Percentiles rank a stretch among this genome's conserved stretches.
These are phyloP conservation scores for Apiospora koreana DNA, from an alignment of 2,329 filamentous ascomycete genomes.

Conservation along the genomic window DNA sequence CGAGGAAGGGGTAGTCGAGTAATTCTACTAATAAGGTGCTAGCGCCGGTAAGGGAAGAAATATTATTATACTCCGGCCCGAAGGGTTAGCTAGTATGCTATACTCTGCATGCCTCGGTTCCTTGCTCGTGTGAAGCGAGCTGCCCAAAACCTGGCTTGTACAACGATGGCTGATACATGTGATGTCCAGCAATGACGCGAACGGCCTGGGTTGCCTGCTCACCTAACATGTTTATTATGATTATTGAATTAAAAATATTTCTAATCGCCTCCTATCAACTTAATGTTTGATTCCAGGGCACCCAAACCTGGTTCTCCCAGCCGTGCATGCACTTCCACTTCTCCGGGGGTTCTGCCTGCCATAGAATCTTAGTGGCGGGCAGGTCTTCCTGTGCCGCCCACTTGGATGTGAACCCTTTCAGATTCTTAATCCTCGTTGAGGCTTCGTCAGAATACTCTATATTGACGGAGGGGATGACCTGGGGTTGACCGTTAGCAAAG, in stretches of 20 bases:
- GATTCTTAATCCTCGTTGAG: conserved; percentile 45
- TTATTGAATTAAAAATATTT: too few relatives aligned
- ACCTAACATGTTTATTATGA: background rate
- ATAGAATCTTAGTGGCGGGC: conserved; percentile 39
- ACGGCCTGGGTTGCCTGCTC: background rate
- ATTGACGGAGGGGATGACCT: conserved; percentile 51
- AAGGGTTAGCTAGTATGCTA: too few relatives aligned
- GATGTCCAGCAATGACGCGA: background rate
- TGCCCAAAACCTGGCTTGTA: too few relatives aligned
- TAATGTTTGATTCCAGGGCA: conserved; percentile 40
- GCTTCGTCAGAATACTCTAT: conserved; percentile 53
- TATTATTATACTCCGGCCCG: too few relatives aligned
- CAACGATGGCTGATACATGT: too few relatives aligned
- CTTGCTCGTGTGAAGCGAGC: too few relatives aligned
- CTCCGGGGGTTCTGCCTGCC: conserved; percentile 44
- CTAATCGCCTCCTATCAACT: background rate
- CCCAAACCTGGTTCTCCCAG: conserved; percentile 43
- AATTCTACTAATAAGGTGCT: too few relatives aligned
- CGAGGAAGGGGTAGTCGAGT: too few relatives aligned
- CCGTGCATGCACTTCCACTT: conserved; percentile 49
- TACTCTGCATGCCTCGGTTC: background rate
- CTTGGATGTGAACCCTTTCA: conserved; percentile 49
- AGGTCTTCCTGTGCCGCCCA: conserved; percentile 33
- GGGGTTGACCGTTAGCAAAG: background rate
- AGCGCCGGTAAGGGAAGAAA: too few relatives aligned